Base-by-base conservation (phyloP, 2,329 filamentous ascomycete genomes). In the Bipolaris sorokiniana region DNA sequence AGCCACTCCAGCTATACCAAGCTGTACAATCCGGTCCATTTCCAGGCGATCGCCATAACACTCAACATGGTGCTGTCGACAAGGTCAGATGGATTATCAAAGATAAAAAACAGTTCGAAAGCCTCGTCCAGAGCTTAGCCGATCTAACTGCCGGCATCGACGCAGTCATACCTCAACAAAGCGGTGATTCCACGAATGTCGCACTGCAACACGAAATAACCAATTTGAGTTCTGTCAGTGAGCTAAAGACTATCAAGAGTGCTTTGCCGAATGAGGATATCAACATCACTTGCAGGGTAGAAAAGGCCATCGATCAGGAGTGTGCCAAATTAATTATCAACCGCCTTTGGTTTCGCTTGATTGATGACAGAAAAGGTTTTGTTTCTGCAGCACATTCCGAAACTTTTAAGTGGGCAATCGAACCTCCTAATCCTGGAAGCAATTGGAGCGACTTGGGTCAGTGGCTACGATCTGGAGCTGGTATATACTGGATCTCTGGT, bases 401-500 rank as follows among this genome's bases (percentile, higher is more conserved):
- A 10, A 41, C 38, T 11, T 41, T 41, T 5, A 2, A 51, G 16
- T 45, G 49, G 49, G 18, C 40, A 3, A 38, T 51, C 18, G n/a
- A 23, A 2, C 28, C 38, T 1, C 40, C 49, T n/a, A 6, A 10
- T 6, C 5, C 40, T 2, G 31, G 15, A 3, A 40, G 3, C 3
- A 26, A 15, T 5, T 45, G 49, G 49, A 11, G 28, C 20, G 40
- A 51, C 11, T 20, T 51, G 10, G n/a, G 10, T 2, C 5, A 38
- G 3, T 51, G 49, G 49, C 9, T 51, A 10, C 31, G 31, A 23
- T 37, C 6, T 10, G 49, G 40, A 28, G 11, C 7, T 18, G 31
- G 20, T 1, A 45, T 51, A n/a, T 51, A 46, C 22, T 52, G 49
- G 49, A 46, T 45, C 18, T 26, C 16, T 28, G 49, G 49, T 9